Percentiles rank a stretch among this genome's conserved stretches.
phyloP scores from a whole-genome alignment of 768 basidiomycete species.

The Sporobolomyces pararoseus region DNA sequence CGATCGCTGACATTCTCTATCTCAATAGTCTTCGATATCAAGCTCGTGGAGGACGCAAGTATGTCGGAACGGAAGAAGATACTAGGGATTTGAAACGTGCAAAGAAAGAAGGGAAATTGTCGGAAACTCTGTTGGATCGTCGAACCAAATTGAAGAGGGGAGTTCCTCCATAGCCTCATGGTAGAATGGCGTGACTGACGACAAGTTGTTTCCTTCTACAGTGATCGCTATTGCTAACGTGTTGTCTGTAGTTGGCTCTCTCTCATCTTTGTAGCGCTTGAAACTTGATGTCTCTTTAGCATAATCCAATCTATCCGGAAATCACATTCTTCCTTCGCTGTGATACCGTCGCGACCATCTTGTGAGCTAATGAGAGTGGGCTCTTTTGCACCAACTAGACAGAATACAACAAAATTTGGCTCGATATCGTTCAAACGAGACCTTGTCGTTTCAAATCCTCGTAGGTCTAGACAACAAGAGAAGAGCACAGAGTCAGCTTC shows the following conservation, averaged over 20 bases:
- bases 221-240: neutral
- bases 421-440: slow-evolving; percentile 19
- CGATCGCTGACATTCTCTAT: neutral
- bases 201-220: neutral
- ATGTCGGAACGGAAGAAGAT: slow-evolving; percentile 65
- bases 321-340: no score
- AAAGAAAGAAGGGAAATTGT: slow-evolving; percentile 45
- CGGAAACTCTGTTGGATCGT: slow-evolving; percentile 73
- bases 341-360: no score
- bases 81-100: slow-evolving; percentile 77
- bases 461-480: slow-evolving; percentile 31
- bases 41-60: slow-evolving; percentile 66
- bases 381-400: no score
- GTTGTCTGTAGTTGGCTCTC: no score
- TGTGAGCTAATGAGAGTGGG: neutral
- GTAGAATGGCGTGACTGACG: neutral
- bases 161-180: neutral
- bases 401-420: no score
- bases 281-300: no score
- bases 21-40: slow-evolving; percentile 64
- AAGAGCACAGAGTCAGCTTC: neutral
- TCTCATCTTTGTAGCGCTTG: no score
- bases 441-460: slow-evolving; percentile 46
- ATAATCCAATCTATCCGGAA: no score
- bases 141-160: slow-evolving; percentile 67